Evolutionary conservation across 805 yeast genomes (phyloP), one percentile per base, ranked within the genome.

Genomic region (Saturnispora diversa): DNA sequence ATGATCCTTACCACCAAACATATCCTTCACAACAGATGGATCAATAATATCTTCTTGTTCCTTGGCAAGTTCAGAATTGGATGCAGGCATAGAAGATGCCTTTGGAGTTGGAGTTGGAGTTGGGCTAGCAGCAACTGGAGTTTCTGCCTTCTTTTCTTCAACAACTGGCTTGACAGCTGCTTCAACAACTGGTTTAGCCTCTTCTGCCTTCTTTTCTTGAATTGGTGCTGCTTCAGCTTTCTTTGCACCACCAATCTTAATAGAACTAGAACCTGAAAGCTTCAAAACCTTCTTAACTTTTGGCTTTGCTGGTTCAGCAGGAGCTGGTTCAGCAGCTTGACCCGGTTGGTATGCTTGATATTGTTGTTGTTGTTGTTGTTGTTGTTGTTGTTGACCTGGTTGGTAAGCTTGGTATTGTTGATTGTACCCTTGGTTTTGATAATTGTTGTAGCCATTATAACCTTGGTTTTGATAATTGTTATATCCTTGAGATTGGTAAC

Each of bases 1-100:
- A 67, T 92, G 98, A 62, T 90, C 98, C 64, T 92, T 92, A 56
- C 95, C 95, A 49, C 96, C 97, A 58, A 85, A 92, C 84, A 92
- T 66, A 55, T 94, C 98, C 44, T 75, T 80, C 49, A 92, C 86
- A 49, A 88, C 75, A 52, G 81, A 92, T 56, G 84, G 84, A 60
- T 90, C 96, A 43, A 88, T 71, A 54, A 74, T 76, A 28, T 83
- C 90, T 58, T 83, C 94, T 62, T 78, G 86, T 55, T 79, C 85
- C 50, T 73, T 76, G 50, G 64, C 65, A 25, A 78, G 51, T 6
- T 75, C 85, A n/a, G 75, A 68, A 15, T 37, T 20, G 10, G 25
- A 43, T 11, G 50, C 55, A 32, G 52, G 45, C 40, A 55, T 55
- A 10, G 34, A 27, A 25, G 38, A 13, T 25, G 42, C 17, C 16